Evolutionary conservation across 306 rosid species (phyloP).

Genomic region (Castanopsis chinensis): DNA sequence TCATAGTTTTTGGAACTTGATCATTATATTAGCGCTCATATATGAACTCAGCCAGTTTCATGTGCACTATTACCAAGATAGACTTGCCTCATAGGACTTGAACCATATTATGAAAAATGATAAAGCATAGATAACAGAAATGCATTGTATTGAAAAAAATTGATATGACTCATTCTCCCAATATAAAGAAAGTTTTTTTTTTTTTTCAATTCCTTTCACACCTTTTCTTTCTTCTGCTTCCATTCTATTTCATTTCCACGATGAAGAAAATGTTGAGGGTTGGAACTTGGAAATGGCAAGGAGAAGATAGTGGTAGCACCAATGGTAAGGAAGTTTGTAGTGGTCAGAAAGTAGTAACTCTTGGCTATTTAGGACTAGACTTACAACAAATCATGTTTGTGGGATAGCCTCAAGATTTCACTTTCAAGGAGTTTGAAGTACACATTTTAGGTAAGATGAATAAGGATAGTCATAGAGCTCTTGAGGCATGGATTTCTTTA

Average conservation of each 20-base stretch:
- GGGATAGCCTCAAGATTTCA: slow-evolving; percentile 48
- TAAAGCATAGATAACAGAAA: too few species aligned
- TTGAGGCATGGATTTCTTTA: slow-evolving; percentile 41
- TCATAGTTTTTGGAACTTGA: too few species aligned
- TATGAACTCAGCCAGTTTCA: too few species aligned
- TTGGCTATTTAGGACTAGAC: slow-evolving; percentile 50
- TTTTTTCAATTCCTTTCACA: not conserved
- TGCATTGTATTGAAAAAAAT: not conserved
- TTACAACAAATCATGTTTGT: slow-evolving; percentile 26
- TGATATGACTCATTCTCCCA: not conserved
- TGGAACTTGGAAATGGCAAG: not conserved
- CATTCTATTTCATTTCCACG: not conserved
- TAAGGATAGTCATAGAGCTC: slow-evolving; percentile 26
- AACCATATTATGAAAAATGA: too few species aligned
- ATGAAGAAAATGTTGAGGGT: slow-evolving; percentile 10
- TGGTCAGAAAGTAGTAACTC: not conserved
- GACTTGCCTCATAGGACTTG: too few species aligned
- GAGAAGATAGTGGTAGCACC: not conserved
- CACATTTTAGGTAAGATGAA: slow-evolving; percentile 34
- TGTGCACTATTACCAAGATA: too few species aligned
- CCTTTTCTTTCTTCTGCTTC: not conserved
- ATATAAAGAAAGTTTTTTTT: slow-evolving; percentile 7
- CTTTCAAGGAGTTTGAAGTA: slow-evolving; percentile 44
- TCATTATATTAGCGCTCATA: too few species aligned
- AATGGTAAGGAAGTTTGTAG: not conserved